Percentiles rank a stretch among this genome's conserved stretches.
Evolutionary conservation across 129 eudicot genomes (phyloP).

Genomic region (Escallonia rubra): DNA sequence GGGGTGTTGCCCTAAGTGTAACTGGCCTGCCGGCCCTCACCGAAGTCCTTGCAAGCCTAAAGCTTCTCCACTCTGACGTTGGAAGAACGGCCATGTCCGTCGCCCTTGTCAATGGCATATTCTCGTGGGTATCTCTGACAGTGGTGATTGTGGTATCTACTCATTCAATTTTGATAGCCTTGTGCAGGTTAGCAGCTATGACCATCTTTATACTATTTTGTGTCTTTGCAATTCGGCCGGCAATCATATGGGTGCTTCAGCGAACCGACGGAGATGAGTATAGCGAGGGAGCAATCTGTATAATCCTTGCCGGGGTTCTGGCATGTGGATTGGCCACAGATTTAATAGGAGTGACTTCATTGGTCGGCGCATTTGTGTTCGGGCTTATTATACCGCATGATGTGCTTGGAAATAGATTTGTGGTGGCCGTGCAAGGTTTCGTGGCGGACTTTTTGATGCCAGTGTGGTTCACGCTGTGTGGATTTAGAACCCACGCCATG

Average conservation of each 20-base stretch:
- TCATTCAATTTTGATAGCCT: neutral
- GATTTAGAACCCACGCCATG: neutral
- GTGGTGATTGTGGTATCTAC: neutral
- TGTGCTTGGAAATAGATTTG: constrained; percentile 10
- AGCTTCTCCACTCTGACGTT: constrained; percentile 19
- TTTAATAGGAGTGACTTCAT: constrained; percentile 2
- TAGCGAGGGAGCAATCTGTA: constrained; percentile 7
- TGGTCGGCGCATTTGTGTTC: constrained; percentile 18
- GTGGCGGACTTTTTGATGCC: constrained; percentile 17
- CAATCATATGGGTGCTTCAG: neutral
- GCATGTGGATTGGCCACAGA: constrained; percentile 16
- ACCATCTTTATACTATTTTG: neutral
- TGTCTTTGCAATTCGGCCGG: constrained; percentile 5
- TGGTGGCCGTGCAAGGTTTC: constrained; percentile 14
- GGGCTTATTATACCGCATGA: constrained; percentile 16
- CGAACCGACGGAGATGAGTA: constrained; percentile 13
- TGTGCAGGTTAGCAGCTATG: neutral
- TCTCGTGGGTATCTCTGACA: neutral
- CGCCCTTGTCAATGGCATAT: constrained; percentile 6
- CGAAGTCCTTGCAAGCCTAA: constrained; percentile 7
- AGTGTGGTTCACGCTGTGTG: constrained; percentile 1
- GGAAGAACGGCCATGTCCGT: constrained; percentile 14
- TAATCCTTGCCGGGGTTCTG: constrained; percentile 11
- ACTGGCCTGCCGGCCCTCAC: constrained; percentile 16
- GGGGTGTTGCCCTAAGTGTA: constrained; percentile 18